Evolutionary conservation across 179 eudicot genomes (phyloP), one percentile per base, ranked within the genome.

Genomic region (Actinidia chinensis): DNA sequence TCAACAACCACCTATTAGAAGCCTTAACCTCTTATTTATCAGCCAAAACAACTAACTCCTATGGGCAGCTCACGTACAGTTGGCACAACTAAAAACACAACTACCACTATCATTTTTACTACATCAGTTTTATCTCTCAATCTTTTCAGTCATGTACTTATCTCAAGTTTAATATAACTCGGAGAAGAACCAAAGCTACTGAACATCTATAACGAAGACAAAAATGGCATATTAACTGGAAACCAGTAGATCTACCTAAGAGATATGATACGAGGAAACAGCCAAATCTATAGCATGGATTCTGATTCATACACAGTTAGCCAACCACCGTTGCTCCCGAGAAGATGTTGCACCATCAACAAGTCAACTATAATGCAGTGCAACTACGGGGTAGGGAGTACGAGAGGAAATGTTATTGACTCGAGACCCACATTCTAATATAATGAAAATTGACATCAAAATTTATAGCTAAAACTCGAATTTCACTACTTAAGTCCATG

Each of bases 271-370:
- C 6, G 14, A 74, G 67, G 59, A 4, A 70, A 43, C 22, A 42
- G 63, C 42, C 40, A 75, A 61, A 60, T 14, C 44, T 15, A 3
- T n/a, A 22, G 58, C 7, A 46, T 15, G 42, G 44, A 61, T 61
- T 23, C 46, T 47, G 69, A 61, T 23, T 8, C 8, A 12, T 9
- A 47, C 17, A 40, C 36, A 6, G 55, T 23, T 46, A 17, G 47
- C 55, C 20, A 58, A 36, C 44, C 4, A 72, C 48, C 8, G 46
- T 15, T 54, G 64, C 61, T 11, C 4, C 59, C 47, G 2, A 72
- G n/a, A 33, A 40, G 13, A 67, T 67, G 18, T 54, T 73, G 76
- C 40, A 51, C 44, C 63, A 33, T 28, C 43, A 72, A 70, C 44
- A 42, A 66, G 10, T 28, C n/a, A 7, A 28, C 17, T 20, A 47